phyloP scores from a whole-genome alignment of 2,329 filamentous ascomycete genomes.

The Chaetomiaceae sp. region DNA sequence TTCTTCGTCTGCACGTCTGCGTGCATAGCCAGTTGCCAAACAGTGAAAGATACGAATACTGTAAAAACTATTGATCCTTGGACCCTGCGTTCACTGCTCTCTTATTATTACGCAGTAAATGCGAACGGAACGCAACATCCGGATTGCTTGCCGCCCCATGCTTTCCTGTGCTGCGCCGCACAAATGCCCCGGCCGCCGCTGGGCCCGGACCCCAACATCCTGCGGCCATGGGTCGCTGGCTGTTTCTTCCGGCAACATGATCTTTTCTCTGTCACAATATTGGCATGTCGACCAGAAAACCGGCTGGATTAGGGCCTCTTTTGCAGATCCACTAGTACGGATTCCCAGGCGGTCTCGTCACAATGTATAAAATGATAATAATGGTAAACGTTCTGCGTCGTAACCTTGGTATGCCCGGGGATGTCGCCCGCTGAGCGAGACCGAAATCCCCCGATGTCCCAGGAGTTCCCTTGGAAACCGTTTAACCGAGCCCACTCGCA shows the following conservation, averaged over 20 bases:
- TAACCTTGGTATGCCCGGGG: background rate
- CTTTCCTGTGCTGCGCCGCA: background rate
- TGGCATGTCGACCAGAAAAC: background rate
- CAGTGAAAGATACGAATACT: background rate
- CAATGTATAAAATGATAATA: too few relatives aligned
- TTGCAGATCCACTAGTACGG: too few relatives aligned
- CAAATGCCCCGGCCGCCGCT: background rate
- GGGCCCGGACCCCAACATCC: background rate
- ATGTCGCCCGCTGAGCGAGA: background rate
- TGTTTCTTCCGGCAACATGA: background rate
- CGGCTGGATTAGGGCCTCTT: too few relatives aligned
- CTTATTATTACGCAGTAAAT: too few relatives aligned
- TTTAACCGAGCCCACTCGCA: constrained; percentile 7
- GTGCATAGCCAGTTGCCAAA: too few relatives aligned
- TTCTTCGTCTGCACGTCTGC: background rate
- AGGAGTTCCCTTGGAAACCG: background rate
- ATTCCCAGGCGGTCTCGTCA: too few relatives aligned
- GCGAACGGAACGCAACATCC: constrained; percentile 6
- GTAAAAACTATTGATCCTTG: background rate
- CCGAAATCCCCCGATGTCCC: background rate
- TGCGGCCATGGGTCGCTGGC: background rate
- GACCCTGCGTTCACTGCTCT: background rate
- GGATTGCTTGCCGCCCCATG: background rate
- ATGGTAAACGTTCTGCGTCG: too few relatives aligned
- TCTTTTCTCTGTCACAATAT: background rate